Evolutionary conservation across 352 stramenopile genomes (phyloP).

Genomic region (Globisporangium rhizosaccharum): DNA sequence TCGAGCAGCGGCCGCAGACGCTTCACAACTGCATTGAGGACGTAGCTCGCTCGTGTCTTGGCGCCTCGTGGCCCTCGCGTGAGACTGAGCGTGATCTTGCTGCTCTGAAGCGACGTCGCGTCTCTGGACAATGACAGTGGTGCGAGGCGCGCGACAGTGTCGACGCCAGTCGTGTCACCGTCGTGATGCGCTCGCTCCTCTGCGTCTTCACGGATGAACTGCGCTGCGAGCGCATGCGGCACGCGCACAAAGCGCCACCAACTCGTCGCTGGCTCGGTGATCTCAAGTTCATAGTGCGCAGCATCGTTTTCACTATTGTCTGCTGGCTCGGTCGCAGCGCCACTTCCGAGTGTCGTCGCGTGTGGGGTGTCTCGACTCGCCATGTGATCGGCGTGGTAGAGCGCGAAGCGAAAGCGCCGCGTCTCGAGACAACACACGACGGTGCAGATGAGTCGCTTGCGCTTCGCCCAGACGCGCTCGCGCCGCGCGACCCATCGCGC

Average conservation of each 20-base stretch:
- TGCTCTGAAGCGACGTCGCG: background rate
- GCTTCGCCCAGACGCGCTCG: slow-evolving; percentile 41
- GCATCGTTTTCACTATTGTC: background rate
- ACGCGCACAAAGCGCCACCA: slow-evolving; percentile 5
- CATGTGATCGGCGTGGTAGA: slow-evolving; percentile 25
- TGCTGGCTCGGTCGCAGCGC: background rate
- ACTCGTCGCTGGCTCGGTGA: slow-evolving; percentile 10
- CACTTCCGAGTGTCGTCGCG: slow-evolving; percentile 14
- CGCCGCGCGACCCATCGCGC: slow-evolving; percentile 30
- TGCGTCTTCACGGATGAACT: slow-evolving; percentile 1
- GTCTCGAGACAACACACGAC: slow-evolving; percentile 26
- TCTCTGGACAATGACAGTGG: too few species aligned
- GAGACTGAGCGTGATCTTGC: slow-evolving; percentile 1
- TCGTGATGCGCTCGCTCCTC: background rate
- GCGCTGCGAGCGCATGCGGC: background rate
- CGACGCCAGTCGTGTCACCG: background rate
- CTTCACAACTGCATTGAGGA: background rate
- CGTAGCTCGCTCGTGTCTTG: background rate
- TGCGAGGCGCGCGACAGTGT: too few species aligned
- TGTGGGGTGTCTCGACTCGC: background rate
- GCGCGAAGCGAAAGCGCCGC: slow-evolving; percentile 19
- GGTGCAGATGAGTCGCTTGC: slow-evolving; percentile 23
- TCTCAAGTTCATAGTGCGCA: slow-evolving; percentile 16
- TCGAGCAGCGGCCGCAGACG: background rate
- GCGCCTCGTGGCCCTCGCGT: background rate